Evolutionary conservation across 192 early-diverging fungal genomes (phyloP).

Genomic region (Podila clonocystis): DNA sequence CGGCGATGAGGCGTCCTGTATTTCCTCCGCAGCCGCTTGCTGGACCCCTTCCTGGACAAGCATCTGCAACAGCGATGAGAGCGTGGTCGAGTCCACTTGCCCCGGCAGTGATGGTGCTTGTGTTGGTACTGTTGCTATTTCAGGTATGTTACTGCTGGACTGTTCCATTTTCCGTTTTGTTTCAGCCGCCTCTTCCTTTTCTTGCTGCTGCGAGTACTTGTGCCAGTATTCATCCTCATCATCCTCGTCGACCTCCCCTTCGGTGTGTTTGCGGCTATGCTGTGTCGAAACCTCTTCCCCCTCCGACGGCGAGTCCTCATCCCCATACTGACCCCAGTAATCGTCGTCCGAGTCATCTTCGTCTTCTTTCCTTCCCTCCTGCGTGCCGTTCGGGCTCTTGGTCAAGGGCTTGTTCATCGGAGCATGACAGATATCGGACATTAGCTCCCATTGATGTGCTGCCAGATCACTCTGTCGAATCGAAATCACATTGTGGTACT

Average conservation of each 20-base stretch:
- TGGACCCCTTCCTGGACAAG: conserved; percentile 2
- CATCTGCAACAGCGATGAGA: conserved; percentile 28
- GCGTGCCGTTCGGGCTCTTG: neutral
- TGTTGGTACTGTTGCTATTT: neutral
- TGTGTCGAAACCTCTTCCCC: neutral
- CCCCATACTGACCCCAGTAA: conserved; percentile 44
- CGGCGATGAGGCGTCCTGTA: neutral
- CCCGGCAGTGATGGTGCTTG: neutral
- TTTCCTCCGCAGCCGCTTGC: neutral
- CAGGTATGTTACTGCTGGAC: neutral
- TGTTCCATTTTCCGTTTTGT: conserved; percentile 17
- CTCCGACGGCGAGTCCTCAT: conserved; percentile 20
- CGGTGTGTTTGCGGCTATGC: neutral
- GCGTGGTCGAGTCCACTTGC: conserved; percentile 28
- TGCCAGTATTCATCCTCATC: conserved; percentile 46
- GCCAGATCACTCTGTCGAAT: conserved; percentile 1
- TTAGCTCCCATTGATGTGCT: conserved; percentile 5
- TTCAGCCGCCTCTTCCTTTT: conserved; percentile 17
- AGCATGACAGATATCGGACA: neutral
- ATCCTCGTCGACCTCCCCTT: conserved; percentile 8
- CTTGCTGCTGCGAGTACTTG: conserved; percentile 35
- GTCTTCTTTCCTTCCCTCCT: neutral
- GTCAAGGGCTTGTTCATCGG: neutral
- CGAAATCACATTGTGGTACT: conserved; percentile 30
- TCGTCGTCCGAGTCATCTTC: conserved; percentile 32